phyloP scores from a whole-genome alignment of 306 rosid genomes.

The Abrus pulchellus region DNA sequence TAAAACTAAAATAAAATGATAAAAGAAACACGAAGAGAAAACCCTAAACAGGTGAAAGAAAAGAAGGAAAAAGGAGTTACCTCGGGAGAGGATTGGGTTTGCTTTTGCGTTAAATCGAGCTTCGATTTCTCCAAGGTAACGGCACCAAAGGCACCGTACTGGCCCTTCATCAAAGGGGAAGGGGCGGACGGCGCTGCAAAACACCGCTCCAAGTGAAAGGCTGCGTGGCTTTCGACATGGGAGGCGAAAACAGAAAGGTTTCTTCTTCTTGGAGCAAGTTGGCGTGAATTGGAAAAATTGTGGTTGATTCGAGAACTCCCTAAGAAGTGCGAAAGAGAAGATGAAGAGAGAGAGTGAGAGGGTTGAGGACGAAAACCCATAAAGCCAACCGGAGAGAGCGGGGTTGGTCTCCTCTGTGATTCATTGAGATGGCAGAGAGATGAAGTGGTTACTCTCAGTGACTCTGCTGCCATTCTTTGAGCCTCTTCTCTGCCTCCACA shows the following conservation, averaged over 20 bases:
- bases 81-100: slow-evolving; percentile 79
- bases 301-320: slow-evolving; percentile 56
- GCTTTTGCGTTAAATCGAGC: slow-evolving; percentile 80
- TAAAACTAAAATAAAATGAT: background rate
- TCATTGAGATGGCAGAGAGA: slow-evolving; percentile 68
- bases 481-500: background rate
- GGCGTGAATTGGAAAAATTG: slow-evolving; percentile 54
- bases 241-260: slow-evolving; percentile 69
- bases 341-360: slow-evolving; percentile 56
- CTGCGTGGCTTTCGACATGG: slow-evolving; percentile 54
- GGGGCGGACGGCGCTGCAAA: slow-evolving; percentile 54
- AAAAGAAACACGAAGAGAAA: background rate
- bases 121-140: slow-evolving; percentile 92
- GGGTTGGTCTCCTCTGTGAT: slow-evolving; percentile 64
- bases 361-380: slow-evolving; percentile 58
- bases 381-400: slow-evolving; percentile 62
- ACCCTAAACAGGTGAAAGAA: slow-evolving; percentile 14
- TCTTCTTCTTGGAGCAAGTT: slow-evolving; percentile 54
- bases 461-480: slow-evolving; percentile 70
- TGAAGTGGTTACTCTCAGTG: slow-evolving; percentile 59
- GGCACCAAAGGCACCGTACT: slow-evolving; percentile 78
- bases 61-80: slow-evolving; percentile 45
- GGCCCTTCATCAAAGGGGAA: slow-evolving; percentile 68
- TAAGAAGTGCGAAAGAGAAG: slow-evolving; percentile 69
- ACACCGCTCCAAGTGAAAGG: slow-evolving; percentile 67